phyloP scores from a whole-genome alignment of 345 rosid genomes.

The Xanthoceras sorbifolium region DNA sequence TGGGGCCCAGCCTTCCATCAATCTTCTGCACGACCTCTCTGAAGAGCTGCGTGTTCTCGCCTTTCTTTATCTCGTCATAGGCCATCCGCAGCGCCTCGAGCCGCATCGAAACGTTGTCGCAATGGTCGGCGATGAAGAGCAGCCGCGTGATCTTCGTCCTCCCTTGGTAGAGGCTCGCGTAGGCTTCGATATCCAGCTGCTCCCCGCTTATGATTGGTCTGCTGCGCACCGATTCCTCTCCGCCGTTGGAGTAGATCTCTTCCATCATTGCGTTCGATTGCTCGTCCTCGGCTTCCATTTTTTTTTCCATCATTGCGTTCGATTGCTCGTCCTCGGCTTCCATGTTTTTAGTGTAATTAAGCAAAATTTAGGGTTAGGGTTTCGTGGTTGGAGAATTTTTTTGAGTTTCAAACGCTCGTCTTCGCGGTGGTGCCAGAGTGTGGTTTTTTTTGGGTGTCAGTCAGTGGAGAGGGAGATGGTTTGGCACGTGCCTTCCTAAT shows the following conservation, averaged over 20 bases:
- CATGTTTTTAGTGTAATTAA: slow-evolving; percentile 38
- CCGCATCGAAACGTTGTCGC: slow-evolving; percentile 67
- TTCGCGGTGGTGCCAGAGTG: neutral
- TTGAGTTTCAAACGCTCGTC: neutral
- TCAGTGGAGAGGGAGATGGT: neutral
- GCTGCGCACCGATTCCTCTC: slow-evolving; percentile 45
- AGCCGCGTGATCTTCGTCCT: slow-evolving; percentile 88
- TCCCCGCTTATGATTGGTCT: slow-evolving; percentile 81
- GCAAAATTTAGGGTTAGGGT: slow-evolving; percentile 31
- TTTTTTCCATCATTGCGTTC: slow-evolving; percentile 44
- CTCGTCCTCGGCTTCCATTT: slow-evolving; percentile 82
- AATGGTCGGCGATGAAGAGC: slow-evolving; percentile 74
- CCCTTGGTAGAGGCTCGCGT: slow-evolving; percentile 82
- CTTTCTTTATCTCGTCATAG: slow-evolving; percentile 88
- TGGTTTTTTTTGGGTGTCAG: neutral
- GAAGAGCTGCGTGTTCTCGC: slow-evolving; percentile 88
- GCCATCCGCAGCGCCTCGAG: slow-evolving; percentile 92
- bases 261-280: slow-evolving; percentile 43
- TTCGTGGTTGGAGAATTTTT: neutral
- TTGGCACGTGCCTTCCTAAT: neutral
- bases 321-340: slow-evolving; percentile 70
- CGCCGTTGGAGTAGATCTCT: slow-evolving; percentile 70
- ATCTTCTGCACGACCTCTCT: slow-evolving; percentile 79
- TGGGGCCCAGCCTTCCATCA: slow-evolving; percentile 65
- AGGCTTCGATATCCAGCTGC: slow-evolving; percentile 89